Conservation (phyloP, 148 eudicot species). For the Amaranthus palmeri region DNA sequence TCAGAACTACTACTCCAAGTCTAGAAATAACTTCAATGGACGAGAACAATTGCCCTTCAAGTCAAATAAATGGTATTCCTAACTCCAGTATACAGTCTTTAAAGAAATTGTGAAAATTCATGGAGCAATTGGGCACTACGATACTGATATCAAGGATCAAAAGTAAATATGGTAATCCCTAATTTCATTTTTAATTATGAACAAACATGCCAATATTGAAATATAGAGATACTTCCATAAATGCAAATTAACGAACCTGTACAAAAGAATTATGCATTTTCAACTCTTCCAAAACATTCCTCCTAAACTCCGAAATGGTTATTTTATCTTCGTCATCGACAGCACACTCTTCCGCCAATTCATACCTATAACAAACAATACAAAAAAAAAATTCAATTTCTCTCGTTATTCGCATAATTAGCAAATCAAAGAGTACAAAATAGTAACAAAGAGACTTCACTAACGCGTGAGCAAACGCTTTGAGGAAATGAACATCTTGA, state of each 20-base stretch:
- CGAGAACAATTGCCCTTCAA: too few species aligned
- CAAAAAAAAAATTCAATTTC: neutral
- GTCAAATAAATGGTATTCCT: too few species aligned
- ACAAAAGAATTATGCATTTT: constrained; percentile 76
- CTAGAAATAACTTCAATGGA: too few species aligned
- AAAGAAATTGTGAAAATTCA: too few species aligned
- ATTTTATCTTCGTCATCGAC: constrained; percentile 86
- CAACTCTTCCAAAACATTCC: constrained; percentile 58
- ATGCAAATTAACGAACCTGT: constrained; percentile 40
- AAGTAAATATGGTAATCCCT: too few species aligned
- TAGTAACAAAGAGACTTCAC: constrained; percentile 14
- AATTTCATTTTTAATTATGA: too few species aligned
- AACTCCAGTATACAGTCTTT: too few species aligned
- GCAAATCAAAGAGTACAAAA: neutral
- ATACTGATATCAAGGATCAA: too few species aligned
- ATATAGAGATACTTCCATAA: too few species aligned
- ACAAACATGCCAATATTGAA: too few species aligned
- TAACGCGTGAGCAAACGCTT: constrained; percentile 77
- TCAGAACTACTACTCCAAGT: too few species aligned
- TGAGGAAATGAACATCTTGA: constrained; percentile 81
- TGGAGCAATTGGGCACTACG: too few species aligned
- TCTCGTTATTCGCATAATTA: neutral
- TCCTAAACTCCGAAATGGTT: constrained; percentile 55
- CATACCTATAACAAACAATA: constrained; percentile 43
- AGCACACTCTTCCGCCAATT: constrained; percentile 83